Evolutionary conservation across 2,329 filamentous ascomycete genomes (phyloP), one percentile per base, ranked within the genome.

Genomic region (Epichloe bromicola): DNA sequence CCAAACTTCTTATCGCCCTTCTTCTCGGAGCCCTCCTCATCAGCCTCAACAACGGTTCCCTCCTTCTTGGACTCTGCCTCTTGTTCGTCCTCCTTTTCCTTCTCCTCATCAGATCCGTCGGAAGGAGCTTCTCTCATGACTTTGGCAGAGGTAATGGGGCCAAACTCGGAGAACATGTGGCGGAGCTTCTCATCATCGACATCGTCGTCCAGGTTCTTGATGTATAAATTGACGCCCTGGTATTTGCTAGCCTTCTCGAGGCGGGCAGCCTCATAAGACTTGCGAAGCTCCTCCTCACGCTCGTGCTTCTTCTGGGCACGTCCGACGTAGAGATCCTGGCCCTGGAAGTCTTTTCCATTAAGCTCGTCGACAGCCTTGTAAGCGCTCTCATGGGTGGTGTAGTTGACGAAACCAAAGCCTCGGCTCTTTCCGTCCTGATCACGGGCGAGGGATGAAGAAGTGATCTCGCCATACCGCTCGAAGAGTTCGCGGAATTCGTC

Each of bases 281-380:
- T 95, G 75, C 93, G 90, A 55, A 98, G 84, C 74, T 98, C 93
- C 75, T 98, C 93, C 77, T 98, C 93, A 64, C 93, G 93, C 78
- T 98, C 93, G 69, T 97, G 93, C 80, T 98, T 98, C 87, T 98
- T 98, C 79, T 97, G 93, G 53, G 93, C 93, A 69, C 93, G 90
- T 61, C 93, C 93, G 60, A 98, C 93, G 67, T 98, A 98, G 54
- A 98, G 82, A 67, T 94, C 93, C 76, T 97, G 89, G 55, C 88
- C 86, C 65, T 86, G 86, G 79, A 95, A 89, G 49, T 97, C 90
- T 63, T 83, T 88, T 66, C 87, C 84, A 70, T 98, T 91, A 59
- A 98, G 82, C 59, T 89, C 84, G 0, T 96, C 90, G 53, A 97
- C 93, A 57, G 93, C 90, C 70, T 82, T 81, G 63, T 80, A 71